Evolutionary conservation across 495 filamentous ascomycete genomes (phyloP).

Genomic region (Aspergillus diversus): DNA sequence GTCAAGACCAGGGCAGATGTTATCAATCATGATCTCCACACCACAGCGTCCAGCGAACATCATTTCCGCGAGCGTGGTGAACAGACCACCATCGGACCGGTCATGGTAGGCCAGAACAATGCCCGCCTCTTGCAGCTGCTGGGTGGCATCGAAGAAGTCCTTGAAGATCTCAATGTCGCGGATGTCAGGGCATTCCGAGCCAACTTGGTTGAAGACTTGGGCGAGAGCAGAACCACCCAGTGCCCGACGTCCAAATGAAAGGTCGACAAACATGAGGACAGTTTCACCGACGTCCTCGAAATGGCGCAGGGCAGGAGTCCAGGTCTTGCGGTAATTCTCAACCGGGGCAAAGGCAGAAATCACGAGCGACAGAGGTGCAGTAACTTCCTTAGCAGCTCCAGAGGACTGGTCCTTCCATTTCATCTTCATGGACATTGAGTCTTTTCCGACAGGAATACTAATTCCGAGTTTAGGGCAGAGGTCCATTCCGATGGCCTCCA

Average conservation of each 20-base stretch:
- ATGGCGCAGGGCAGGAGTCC: conserved; percentile 87
- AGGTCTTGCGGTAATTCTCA: conserved; percentile 76
- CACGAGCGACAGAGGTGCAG: conserved; percentile 85
- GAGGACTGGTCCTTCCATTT: conserved; percentile 81
- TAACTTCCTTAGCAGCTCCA: conserved; percentile 77
- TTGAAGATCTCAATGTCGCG: conserved; percentile 79
- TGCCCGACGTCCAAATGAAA: conserved; percentile 74
- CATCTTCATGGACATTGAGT: conserved; percentile 99
- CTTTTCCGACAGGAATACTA: conserved; percentile 94
- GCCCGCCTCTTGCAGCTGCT: conserved; percentile 81
- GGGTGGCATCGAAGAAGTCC: conserved; percentile 89
- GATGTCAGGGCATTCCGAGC: conserved; percentile 82
- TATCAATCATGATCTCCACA: conserved; percentile 81
- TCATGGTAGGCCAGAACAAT: conserved; percentile 96
- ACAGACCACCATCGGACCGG: conserved; percentile 87
- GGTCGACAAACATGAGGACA: conserved; percentile 86
- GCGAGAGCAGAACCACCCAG: conserved; percentile 92
- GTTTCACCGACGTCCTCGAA: conserved; percentile 88
- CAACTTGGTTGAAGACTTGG: conserved; percentile 87
- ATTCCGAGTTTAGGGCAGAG: conserved; percentile 81
- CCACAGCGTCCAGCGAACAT: conserved; percentile 97
- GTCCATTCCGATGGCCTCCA: conserved; percentile 91
- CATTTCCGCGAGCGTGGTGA: conserved; percentile 94
- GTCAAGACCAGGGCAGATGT: conserved; percentile 57
- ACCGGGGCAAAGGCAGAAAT: conserved; percentile 90